Conservation (phyloP, 2,329 filamentous ascomycete species). For the Botrytis cinerea region DNA sequence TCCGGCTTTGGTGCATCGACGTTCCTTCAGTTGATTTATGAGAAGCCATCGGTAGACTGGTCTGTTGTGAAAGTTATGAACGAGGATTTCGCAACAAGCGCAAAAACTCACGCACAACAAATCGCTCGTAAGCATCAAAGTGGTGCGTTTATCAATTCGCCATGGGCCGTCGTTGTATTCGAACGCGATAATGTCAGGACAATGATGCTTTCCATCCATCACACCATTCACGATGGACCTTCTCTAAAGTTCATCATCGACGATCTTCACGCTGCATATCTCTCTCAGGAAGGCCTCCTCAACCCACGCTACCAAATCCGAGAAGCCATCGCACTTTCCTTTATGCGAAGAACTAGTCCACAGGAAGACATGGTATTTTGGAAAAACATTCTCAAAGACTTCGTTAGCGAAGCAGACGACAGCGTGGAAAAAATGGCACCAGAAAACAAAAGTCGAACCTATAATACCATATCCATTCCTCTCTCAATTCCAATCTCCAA, state of each 20-base stretch:
- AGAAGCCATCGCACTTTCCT: not conserved
- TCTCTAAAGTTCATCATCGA: not conserved
- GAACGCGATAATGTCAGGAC: not conserved
- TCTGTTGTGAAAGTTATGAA: not conserved
- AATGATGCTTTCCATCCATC: conserved; percentile 17
- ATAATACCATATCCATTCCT: not conserved
- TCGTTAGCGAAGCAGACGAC: not conserved
- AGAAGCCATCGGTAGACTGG: not conserved
- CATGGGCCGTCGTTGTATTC: conserved; percentile 7
- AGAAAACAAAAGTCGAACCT: conserved; percentile 5
- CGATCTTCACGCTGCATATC: conserved; percentile 1
- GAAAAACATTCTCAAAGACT: not conserved
- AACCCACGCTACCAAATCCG: not conserved
- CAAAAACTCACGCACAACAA: not conserved
- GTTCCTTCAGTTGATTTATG: conserved; percentile 26
- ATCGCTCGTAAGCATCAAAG: conserved; percentile 7
- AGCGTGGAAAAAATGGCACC: not conserved
- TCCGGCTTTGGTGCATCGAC: conserved; percentile 7
- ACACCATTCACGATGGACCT: conserved; percentile 6
- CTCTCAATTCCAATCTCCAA: not conserved
- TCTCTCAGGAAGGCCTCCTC: not conserved
- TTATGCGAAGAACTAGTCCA: not conserved
- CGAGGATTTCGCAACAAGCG: not conserved
- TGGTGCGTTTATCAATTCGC: not conserved
- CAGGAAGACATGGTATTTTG: conserved; percentile 12